These are phyloP conservation scores for Endocarpon pusillum DNA, from an alignment of 495 filamentous ascomycete species.

Conservation along the genomic window DNA sequence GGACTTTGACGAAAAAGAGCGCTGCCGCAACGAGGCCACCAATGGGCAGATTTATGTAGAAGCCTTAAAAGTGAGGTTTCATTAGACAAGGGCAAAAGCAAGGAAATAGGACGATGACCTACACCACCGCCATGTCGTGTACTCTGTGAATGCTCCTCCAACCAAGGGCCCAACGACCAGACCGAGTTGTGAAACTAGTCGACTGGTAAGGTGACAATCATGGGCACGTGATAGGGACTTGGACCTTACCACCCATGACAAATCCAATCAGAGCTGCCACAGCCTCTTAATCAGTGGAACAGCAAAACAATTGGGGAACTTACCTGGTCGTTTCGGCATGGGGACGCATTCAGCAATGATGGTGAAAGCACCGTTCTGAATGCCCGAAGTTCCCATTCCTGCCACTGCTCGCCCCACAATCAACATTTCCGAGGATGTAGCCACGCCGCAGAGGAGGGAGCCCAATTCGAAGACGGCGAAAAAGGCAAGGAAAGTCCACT, in stretches of 20 bases:
- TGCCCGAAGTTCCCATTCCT: constrained; percentile 24
- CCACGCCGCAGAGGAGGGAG: constrained; percentile 25
- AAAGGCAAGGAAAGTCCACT: constrained; percentile 21
- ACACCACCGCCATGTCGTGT: constrained; percentile 38
- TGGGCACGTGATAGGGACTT: constrained; percentile 4
- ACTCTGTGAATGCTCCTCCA: constrained; percentile 39
- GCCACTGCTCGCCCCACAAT: constrained; percentile 29
- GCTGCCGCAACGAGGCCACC: constrained; percentile 29
- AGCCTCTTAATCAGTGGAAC: constrained; percentile 6
- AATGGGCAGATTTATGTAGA: constrained; percentile 49
- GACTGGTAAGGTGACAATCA: constrained; percentile 3
- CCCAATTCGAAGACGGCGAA: constrained; percentile 26
- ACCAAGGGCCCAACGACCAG: constrained; percentile 34
- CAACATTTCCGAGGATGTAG: constrained; percentile 24
- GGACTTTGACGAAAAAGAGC: constrained; percentile 30
- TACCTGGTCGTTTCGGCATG: constrained; percentile 25
- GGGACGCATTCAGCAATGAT: constrained; percentile 31
- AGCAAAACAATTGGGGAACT: constrained; percentile 2
- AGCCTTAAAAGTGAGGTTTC: constrained; percentile 23
- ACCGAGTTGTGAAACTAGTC: constrained; percentile 18
- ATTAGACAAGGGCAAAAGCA: constrained; percentile 4
- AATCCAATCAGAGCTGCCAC: constrained; percentile 15
- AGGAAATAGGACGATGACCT: constrained; percentile 8
- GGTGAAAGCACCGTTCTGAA: constrained; percentile 34
- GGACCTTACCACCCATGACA: constrained; percentile 21